A percentile compares a stretch with the other conserved stretches of the same genome.
Conservation (phyloP, 1,284 basidiomycete genomes). For the Cutaneotrichosporon daszewskae region DNA sequence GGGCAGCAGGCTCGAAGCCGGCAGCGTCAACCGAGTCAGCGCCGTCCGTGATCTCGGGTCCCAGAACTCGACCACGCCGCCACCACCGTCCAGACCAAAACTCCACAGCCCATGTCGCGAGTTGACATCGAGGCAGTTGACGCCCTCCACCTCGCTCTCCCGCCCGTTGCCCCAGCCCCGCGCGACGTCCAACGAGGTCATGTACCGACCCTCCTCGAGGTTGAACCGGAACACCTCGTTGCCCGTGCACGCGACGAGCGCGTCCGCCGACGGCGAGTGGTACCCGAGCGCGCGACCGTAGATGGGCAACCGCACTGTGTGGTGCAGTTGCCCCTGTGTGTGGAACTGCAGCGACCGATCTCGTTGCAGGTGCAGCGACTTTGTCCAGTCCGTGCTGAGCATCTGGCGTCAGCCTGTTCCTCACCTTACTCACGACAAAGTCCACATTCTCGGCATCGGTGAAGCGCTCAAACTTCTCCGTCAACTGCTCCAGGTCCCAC, state of each 20-base stretch:
- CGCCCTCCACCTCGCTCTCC: constrained; percentile 61
- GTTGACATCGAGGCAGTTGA: constrained; percentile 90
- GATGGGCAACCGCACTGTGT: constrained; percentile 85
- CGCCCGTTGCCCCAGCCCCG: constrained; percentile 54
- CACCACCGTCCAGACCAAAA: constrained; percentile 62
- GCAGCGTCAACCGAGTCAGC: constrained; percentile 61
- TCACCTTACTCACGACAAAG: constrained; percentile 56
- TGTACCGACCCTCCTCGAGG: constrained; percentile 89
- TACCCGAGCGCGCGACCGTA: constrained; percentile 91
- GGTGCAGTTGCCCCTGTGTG: constrained; percentile 88
- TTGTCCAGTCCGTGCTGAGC: constrained; percentile 98
- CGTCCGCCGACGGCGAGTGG: constrained; percentile 76
- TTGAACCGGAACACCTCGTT: constrained; percentile 89
- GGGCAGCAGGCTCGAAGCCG: constrained; percentile 57
- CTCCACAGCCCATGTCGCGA: constrained; percentile 84
- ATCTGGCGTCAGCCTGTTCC: constrained; percentile 46
- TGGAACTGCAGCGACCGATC: constrained; percentile 94
- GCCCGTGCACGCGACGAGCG: constrained; percentile 69
- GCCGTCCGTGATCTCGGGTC: constrained; percentile 76
- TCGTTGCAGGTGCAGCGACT: constrained; percentile 91
- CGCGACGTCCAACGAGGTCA: constrained; percentile 61
- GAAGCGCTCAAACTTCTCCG: constrained; percentile 92
- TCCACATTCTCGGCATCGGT: constrained; percentile 97
- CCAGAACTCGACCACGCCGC: constrained; percentile 90
- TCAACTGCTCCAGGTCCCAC: constrained; percentile 90